These are phyloP conservation scores for Aspergillus baeticus DNA, from an alignment of 495 filamentous ascomycete genomes.

Conservation along the genomic window DNA sequence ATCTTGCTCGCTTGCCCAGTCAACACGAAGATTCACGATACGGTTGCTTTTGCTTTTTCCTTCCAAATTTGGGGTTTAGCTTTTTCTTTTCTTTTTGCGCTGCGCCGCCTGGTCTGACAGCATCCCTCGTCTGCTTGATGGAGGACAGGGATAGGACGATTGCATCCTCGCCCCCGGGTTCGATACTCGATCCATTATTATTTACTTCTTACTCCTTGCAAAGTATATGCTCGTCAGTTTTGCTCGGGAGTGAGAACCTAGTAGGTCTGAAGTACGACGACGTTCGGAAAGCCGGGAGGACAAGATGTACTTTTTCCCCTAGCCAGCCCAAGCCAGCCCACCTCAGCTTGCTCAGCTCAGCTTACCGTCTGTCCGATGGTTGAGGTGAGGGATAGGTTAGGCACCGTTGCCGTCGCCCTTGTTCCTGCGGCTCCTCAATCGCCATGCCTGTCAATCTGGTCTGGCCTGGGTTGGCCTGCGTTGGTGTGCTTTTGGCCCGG, in stretches of 20 bases:
- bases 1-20: background rate
- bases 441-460: background rate
- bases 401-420: background rate
- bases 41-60: conserved; percentile 7
- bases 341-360: too few relatives aligned
- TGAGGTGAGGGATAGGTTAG: background rate
- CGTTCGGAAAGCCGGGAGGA: too few relatives aligned
- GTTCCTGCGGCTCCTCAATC: conserved; percentile 1
- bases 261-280: too few relatives aligned
- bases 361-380: too few relatives aligned
- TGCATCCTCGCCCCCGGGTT: background rate
- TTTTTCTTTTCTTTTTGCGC: background rate
- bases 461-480: background rate
- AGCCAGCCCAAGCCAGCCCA: too few relatives aligned
- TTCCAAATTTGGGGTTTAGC: background rate
- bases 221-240: background rate
- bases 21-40: background rate
- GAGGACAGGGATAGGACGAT: conserved; percentile 10
- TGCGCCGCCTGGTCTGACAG: conserved; percentile 1
- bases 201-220: too few relatives aligned
- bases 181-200: background rate
- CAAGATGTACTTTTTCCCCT: too few relatives aligned
- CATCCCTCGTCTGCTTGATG: background rate
- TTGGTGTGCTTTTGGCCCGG: too few relatives aligned
- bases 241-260: background rate